Evolutionary conservation across 768 basidiomycete species (phyloP).

Genomic region (Panaeolus cyanescens): DNA sequence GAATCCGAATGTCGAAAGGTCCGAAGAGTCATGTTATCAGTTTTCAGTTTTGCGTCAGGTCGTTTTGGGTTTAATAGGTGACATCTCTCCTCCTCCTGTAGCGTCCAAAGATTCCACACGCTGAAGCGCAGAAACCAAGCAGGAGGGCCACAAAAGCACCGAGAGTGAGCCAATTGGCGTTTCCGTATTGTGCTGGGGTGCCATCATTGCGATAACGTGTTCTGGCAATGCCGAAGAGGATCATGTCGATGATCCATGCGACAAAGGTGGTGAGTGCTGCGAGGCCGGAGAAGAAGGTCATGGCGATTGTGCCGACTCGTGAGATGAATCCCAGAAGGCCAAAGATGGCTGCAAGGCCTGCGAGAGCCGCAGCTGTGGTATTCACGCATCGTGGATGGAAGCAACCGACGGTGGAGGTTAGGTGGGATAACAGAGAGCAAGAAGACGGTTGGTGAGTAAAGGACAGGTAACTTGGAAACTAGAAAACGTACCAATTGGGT

Average conservation of each 20-base stretch:
- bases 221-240: conserved; percentile 73
- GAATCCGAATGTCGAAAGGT: not conserved
- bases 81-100: conserved; percentile 48
- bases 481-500: conserved; percentile 66
- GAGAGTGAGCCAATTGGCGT: conserved; percentile 82
- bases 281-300: conserved; percentile 68
- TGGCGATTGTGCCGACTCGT: conserved; percentile 74
- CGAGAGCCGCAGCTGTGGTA: conserved; percentile 56
- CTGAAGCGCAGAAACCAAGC: conserved; percentile 65
- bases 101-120: conserved; percentile 67
- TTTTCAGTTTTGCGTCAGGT: not conserved
- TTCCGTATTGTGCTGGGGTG: conserved; percentile 61
- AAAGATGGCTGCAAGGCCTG: conserved; percentile 66
- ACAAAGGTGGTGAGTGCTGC: conserved; percentile 69
- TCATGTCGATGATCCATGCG: conserved; percentile 78
- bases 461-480: conserved; percentile 3
- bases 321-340: conserved; percentile 68
- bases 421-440: not conserved
- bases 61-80: conserved; percentile 21
- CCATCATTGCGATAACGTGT: conserved; percentile 53
- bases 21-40: not conserved
- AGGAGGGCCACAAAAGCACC: conserved; percentile 70
- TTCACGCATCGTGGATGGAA: not conserved
- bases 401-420: too few relatives aligned
- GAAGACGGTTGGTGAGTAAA: not conserved